Base-by-base conservation (phyloP, 2,329 filamentous ascomycete genomes). In the Pseudohalonectria lignicola region DNA sequence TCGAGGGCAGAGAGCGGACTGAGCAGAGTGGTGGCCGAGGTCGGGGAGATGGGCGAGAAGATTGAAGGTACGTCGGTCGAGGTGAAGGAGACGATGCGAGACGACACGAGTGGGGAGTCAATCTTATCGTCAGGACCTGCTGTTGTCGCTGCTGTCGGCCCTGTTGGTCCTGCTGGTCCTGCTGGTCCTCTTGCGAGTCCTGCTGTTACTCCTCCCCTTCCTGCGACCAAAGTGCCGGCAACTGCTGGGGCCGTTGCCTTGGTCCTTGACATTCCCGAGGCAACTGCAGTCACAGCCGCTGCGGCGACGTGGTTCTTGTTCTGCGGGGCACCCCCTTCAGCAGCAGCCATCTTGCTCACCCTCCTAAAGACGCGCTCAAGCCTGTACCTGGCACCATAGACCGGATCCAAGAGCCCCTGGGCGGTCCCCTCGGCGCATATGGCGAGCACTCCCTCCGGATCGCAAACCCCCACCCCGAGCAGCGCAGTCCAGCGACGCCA, bases 401-500 rank as follows among this genome's bases (percentile, higher is more conserved):
- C 50, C 1, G 54, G 52, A 12, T 48, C 47, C 12, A 58, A 37
- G 20, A 56, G 36, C 4, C 25, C 41, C 1, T 30, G 43, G 9
- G 49, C 46, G 3, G 43, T 36, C 1, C 43, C 45, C 5, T 29
- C 12, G 13, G 21, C 35, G 19, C 51, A 49, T 8, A 31, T 39
- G 2, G 37, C 41, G 0, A 57, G 18, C 7, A 56, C 45, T 1
- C 29, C 45, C 1, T 38, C 42, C 3, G 53, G 40, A 6, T 51
- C 49, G 3, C 43, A 38, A 11, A 41, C 39, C 4, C 25, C 31
- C 25, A 44, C 44, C 1, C 53, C 52, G 10, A 57, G 28, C 6
- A 57, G 42, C 5, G 45, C 42, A 0, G 53, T 57, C 56, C 56
- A 59, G 4, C 54, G 43, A 23, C 49, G 45, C 55, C 55, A 59